Evolutionary conservation across 495 filamentous ascomycete species (phyloP).

Genomic region (Xanthoparmelia taractica): DNA sequence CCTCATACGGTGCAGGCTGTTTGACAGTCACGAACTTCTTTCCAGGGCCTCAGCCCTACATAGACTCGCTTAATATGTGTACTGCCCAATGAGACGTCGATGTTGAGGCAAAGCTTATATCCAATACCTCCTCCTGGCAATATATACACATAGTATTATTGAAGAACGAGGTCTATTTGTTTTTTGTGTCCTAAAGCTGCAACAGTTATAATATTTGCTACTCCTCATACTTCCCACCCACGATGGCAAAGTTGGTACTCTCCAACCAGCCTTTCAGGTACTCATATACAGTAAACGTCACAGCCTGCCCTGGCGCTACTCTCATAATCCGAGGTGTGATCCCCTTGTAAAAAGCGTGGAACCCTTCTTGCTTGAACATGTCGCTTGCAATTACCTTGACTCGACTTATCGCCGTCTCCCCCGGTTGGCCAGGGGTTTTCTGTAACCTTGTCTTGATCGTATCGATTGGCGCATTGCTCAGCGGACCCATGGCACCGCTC

Average conservation of each 20-base stretch:
- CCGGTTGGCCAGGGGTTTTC: slow-evolving; percentile 73
- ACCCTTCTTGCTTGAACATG: slow-evolving; percentile 96
- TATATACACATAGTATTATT: background rate
- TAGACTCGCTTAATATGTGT: background rate
- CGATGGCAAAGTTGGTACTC: slow-evolving; percentile 54
- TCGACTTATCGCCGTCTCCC: slow-evolving; percentile 67
- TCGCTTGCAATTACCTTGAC: slow-evolving; percentile 73
- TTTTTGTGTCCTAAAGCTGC: background rate
- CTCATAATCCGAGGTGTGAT: slow-evolving; percentile 97
- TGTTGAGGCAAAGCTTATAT: background rate
- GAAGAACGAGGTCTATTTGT: background rate
- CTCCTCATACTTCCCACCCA: slow-evolving; percentile 67
- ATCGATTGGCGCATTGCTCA: slow-evolving; percentile 96
- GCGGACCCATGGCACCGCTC: slow-evolving; percentile 86
- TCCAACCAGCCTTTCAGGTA: slow-evolving; percentile 79
- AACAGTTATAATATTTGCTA: slow-evolving; percentile 31
- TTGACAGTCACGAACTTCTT: background rate
- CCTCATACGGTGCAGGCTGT: background rate
- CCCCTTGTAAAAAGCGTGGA: slow-evolving; percentile 95
- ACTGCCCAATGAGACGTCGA: background rate
- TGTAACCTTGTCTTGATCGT: slow-evolving; percentile 98
- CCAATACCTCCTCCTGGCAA: background rate
- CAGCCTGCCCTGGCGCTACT: slow-evolving; percentile 93
- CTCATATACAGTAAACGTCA: slow-evolving; percentile 97
- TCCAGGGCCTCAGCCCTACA: background rate